Base-by-base conservation (phyloP, 176 grass and related monocot genomes). In the Aegilops tauschii region DNA sequence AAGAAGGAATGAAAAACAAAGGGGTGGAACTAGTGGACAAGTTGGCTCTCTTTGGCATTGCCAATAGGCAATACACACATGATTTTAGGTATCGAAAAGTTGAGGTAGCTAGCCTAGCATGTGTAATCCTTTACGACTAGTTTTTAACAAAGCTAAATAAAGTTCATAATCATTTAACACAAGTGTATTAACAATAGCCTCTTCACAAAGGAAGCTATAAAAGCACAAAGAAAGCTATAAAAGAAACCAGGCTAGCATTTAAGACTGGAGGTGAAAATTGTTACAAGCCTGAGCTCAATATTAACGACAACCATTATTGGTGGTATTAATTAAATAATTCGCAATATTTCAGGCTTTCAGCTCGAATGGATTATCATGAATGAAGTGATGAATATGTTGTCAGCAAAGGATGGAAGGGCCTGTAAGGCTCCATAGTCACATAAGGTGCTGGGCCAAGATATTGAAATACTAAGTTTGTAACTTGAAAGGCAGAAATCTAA, bases 181-280 rank as follows among this genome's bases (percentile, higher is more conserved):
- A 54, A 49, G 18, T 20, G 31, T 5, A 34, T 18, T 32, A 47
- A 52, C 18, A 9, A 5, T 25, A 50, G 18, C 9, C 28, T 12
- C 58, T 63, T 32, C 36, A 84, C 16, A 45, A 27, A 74, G 69
- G 13, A 61, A 42, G 52, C 0, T 9, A 7, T 45, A 74, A 12
- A 27, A 74, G 23, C 36, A 84, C 23, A 63, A 18, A 74, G 69
- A 5, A 61, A 61, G 52, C 21, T 73, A 7, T n/a, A 74, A 12
- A 27, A 74, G 34, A 84, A 44, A 63, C 35, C n/a, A 11, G n/a
- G 17, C 17, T 30, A 73, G 68, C 69, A 83, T 83, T 25, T 74
- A 63, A 63, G 63, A 42, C 5, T 75, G 36, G 42, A 84, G 44
- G 70, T 10, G 11, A 47, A 47, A 36, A 2, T 23, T 13, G 31